Base-by-base conservation (phyloP, 1,284 basidiomycete genomes). In the Ganoderma resinaceum region DNA sequence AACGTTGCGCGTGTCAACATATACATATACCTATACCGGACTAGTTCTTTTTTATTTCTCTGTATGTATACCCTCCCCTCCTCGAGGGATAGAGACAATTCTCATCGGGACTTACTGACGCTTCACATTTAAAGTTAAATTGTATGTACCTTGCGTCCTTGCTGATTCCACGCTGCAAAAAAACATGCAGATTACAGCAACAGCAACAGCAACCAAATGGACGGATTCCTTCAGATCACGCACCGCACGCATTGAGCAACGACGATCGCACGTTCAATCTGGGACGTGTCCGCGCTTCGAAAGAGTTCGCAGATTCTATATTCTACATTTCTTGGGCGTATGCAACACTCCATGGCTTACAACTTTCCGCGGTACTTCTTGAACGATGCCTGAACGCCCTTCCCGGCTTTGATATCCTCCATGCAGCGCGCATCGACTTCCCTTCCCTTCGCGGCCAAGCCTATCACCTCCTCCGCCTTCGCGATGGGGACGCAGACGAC, bases 401-500 rank as follows among this genome's bases (percentile, higher is more conserved):
- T 87, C 1, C 96, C 95, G 9, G 84, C 86, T 70, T 84, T 83
- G 72, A 98, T 91, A 75, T 97, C 96, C 62, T 82, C 81, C 86
- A 94, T 86, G 70, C 95, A 95, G 71, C 82, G 85, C 29, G 83
- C 90, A 79, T 98, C 96, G 8, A 93, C 83, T 63, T 87, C 86
- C 69, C 86, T 84, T 11, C 89, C 91, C 73, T 87, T 86, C 23
- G 76, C 74, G 20, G 93, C 94, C 35, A 89, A 72, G 61, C 87
- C 84, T 9, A 91, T 75, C 2, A 95, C 94, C 70, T 89, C 79
- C 20, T 83, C 82, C 14, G 89, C 84, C 65, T 91, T 73, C 2
- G 80, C 82, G 31, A 79, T 81, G 0, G 95, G 91, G 20, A 98
- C 87, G 74, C 91, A 93, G 1, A 98, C 94, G 0, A 97, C 95